phyloP scores from a whole-genome alignment of 78 protist genomes.

The Emiliania huxleyi region DNA sequence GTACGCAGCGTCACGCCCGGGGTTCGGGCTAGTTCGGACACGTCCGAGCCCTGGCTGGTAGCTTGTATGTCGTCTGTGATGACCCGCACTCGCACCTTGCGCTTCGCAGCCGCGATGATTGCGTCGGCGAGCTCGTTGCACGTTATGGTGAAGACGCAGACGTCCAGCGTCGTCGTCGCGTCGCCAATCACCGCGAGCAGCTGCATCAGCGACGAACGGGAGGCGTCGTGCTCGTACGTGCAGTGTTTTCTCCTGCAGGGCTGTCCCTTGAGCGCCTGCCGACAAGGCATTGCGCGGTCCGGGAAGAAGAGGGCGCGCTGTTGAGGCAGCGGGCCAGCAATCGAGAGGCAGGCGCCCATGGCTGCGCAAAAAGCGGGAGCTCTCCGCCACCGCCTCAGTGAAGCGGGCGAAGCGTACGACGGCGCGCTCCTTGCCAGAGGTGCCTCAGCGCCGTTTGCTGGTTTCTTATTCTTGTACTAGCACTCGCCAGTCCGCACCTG shows the following conservation, averaged over 20 bases:
- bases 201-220: not conserved
- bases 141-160: constrained; percentile 56
- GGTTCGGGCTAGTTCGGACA: not conserved
- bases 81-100: constrained; percentile 43
- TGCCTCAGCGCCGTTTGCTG: too few species aligned
- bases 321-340: not conserved
- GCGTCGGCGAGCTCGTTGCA: not conserved
- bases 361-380: too few species aligned
- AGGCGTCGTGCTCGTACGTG: not conserved
- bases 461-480: too few species aligned
- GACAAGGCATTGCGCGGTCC: not conserved
- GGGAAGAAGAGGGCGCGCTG: not conserved
- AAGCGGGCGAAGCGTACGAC: too few species aligned
- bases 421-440: too few species aligned
- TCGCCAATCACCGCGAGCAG: not conserved
- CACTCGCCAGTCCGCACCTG: too few species aligned
- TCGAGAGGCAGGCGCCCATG: not conserved
- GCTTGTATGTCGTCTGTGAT: constrained; percentile 45
- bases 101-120: not conserved
- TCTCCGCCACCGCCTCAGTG: too few species aligned
- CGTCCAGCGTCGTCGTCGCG: constrained; percentile 1
- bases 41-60: constrained; percentile 29
- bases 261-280: not conserved
- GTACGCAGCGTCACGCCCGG: not conserved
- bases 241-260: not conserved